Conservation (phyloP, 1,284 basidiomycete genomes). For the Hypsizygus ulmarius region DNA sequence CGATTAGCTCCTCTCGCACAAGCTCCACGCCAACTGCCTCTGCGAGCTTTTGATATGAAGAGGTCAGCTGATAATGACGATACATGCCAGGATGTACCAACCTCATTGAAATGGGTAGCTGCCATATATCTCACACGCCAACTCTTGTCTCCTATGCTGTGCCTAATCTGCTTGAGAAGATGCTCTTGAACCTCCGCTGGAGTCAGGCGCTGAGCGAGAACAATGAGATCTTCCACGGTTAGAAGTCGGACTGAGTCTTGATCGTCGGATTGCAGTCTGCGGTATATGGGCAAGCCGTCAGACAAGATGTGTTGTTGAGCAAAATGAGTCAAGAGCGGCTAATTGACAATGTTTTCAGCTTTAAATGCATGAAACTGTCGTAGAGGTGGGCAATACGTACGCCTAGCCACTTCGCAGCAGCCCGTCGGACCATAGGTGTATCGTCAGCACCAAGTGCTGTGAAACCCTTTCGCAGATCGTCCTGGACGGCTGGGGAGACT, state of each 20-base stretch:
- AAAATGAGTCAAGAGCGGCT: slow-evolving; percentile 80
- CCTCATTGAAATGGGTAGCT: slow-evolving; percentile 96
- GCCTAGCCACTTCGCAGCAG: slow-evolving; percentile 94
- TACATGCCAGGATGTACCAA: slow-evolving; percentile 27
- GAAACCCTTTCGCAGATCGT: slow-evolving; percentile 89
- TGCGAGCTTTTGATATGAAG: slow-evolving; percentile 61
- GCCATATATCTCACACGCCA: slow-evolving; percentile 99
- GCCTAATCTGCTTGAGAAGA: slow-evolving; percentile 83
- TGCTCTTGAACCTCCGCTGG: slow-evolving; percentile 91
- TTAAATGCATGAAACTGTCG: neutral
- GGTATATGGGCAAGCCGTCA: slow-evolving; percentile 92
- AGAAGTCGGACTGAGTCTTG: slow-evolving; percentile 97
- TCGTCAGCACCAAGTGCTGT: slow-evolving; percentile 87
- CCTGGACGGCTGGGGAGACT: slow-evolving; percentile 74
- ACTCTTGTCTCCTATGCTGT: slow-evolving; percentile 92
- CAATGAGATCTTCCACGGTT: slow-evolving; percentile 95
- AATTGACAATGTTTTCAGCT: slow-evolving; percentile 5
- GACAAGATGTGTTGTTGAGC: slow-evolving; percentile 79
- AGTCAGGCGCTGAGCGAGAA: slow-evolving; percentile 83
- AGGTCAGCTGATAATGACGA: neutral
- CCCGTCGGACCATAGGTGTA: slow-evolving; percentile 98
- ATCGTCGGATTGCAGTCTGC: slow-evolving; percentile 93
- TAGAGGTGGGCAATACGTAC: slow-evolving; percentile 50
- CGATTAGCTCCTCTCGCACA: slow-evolving; percentile 92
- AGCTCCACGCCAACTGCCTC: slow-evolving; percentile 90